These are phyloP conservation scores for Candida jianshihensis DNA, from an alignment of 805 yeast species.

Conservation along the genomic window DNA sequence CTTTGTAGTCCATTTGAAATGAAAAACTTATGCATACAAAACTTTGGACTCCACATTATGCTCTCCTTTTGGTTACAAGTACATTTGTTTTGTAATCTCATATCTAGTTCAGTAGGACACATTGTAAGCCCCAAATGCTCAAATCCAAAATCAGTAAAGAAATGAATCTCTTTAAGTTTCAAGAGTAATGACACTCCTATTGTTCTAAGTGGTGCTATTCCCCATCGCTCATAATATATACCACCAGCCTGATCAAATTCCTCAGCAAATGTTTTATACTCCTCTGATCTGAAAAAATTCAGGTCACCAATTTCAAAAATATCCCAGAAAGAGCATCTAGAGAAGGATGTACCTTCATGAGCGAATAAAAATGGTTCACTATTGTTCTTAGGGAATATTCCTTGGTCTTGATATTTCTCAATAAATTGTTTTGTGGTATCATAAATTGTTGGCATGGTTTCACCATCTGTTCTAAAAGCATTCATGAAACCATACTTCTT, in stretches of 20 bases:
- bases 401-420: constrained; percentile 26
- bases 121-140: constrained; percentile 54
- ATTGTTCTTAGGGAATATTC: constrained; percentile 34
- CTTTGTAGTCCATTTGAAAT: constrained; percentile 42
- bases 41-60: constrained; percentile 61
- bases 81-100: constrained; percentile 56
- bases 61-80: constrained; percentile 65
- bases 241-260: constrained; percentile 63
- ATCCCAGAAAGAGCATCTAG: constrained; percentile 66
- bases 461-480: constrained; percentile 46
- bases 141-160: constrained; percentile 68
- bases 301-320: constrained; percentile 66
- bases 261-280: constrained; percentile 50
- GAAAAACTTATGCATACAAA: constrained; percentile 60
- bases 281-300: constrained; percentile 51
- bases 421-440: constrained; percentile 36
- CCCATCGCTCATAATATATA: constrained; percentile 80
- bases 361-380: constrained; percentile 49
- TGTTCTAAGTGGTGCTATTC: constrained; percentile 79
- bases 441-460: constrained; percentile 60
- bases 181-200: constrained; percentile 57
- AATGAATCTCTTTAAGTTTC: constrained; percentile 49
- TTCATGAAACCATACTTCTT: constrained; percentile 61
- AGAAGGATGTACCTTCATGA: neutral
- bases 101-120: constrained; percentile 65